These are phyloP conservation scores for Podila epigama DNA, from an alignment of 192 early-diverging fungal species.

Conservation along the genomic window DNA sequence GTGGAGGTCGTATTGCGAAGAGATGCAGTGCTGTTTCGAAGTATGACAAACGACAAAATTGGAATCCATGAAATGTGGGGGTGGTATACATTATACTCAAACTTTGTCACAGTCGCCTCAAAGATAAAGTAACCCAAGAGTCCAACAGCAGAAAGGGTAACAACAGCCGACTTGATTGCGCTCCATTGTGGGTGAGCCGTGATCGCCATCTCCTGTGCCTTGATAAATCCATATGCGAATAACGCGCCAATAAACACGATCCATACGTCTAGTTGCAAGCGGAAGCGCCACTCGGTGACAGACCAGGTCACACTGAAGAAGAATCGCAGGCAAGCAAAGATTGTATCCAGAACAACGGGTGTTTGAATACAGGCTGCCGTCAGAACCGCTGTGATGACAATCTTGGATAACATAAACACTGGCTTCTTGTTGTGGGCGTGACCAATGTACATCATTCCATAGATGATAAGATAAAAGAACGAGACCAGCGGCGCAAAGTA, in stretches of 20 bases:
- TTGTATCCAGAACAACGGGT: constrained; percentile 49
- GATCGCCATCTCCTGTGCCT: constrained; percentile 48
- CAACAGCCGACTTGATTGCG: constrained; percentile 33
- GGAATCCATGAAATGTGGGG: constrained; percentile 71
- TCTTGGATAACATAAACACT: constrained; percentile 59
- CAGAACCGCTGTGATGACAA: constrained; percentile 49
- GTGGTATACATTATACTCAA: constrained; percentile 70
- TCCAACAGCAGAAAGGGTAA: constrained; percentile 47
- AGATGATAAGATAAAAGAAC: constrained; percentile 75
- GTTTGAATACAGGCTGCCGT: constrained; percentile 48
- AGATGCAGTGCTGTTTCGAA: constrained; percentile 66
- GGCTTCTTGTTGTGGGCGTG: constrained; percentile 57
- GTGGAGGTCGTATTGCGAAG: constrained; percentile 63
- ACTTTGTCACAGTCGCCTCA: constrained; percentile 59
- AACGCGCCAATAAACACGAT: constrained; percentile 77
- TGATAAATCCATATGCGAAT: constrained; percentile 58
- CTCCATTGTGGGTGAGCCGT: constrained; percentile 50
- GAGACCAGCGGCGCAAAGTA: constrained; percentile 82
- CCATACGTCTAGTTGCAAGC: constrained; percentile 70
- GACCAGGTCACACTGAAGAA: constrained; percentile 66
- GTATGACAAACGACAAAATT: constrained; percentile 66
- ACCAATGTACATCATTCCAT: constrained; percentile 67
- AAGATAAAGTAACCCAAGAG: constrained; percentile 64
- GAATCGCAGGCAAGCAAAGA: constrained; percentile 52
- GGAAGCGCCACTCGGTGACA: constrained; percentile 74